Base-by-base conservation (phyloP, 768 basidiomycete species). In the Suillus placidus region DNA sequence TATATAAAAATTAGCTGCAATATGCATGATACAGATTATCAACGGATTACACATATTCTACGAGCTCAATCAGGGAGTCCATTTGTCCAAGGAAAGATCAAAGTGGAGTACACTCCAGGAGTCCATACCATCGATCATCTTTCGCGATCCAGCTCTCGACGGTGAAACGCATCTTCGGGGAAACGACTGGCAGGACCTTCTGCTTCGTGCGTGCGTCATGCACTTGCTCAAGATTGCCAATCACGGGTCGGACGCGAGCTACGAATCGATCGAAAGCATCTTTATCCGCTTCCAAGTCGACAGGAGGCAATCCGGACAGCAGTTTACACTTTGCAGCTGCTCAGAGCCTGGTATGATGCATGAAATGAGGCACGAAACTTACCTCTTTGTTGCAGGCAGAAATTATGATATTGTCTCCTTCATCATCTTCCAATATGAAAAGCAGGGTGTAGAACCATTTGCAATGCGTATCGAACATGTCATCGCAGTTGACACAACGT, bases 401-500 rank as follows among this genome's bases (percentile, higher is more conserved):
- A 3, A 89, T 76, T 6, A 78, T 72, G 18, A 90, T 70, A 40
- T 77, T 73, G 4, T 71, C 64, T 5, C 80, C 82, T 13, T 77
- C 71, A 42, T 81, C 81, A 64, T 91, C 89, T 69, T 85, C 78
- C 18, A 91, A 70, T 43, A 77, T 76, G 60, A 91, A 64, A 61
- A 79, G 83, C 62, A 90, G 73, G 58, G 82, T 74, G 64, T 83
- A 90, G 57, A 78, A 74, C 63, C 82, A 82, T 42, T 77, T 79
- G 56, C 83, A 80, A 66, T 82, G 83, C 60, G 84, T 81, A 47
- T 83, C 78, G 42, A 85, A 81, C 70, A 81, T 80, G 70, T 89
- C 86, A 60, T 79, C 77, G 71, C 90, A 91, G 14, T 73, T 71
- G 6, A 80, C 71, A 69, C 90, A 91, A 30, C 78, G 79, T 67